Evolutionary conservation across 2,329 filamentous ascomycete species (phyloP).

Genomic region (Dendryphion nanum): DNA sequence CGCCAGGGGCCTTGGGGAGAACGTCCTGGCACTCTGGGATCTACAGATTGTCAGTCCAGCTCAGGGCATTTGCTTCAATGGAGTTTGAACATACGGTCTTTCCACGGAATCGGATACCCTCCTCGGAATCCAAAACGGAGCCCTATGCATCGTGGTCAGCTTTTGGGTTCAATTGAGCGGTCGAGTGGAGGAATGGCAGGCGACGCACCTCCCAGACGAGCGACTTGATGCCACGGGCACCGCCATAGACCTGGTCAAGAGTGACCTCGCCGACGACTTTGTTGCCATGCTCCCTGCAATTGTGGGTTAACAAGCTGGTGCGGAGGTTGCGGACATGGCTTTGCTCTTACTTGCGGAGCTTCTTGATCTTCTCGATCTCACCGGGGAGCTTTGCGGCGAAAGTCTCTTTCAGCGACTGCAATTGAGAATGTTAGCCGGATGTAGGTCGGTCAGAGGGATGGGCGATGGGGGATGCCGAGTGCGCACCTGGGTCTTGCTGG

Average conservation of each 20-base stretch:
- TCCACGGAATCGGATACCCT: constrained; percentile 99
- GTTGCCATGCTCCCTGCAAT: constrained; percentile 79
- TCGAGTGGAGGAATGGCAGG: constrained; percentile 1
- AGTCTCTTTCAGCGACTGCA: constrained; percentile 92
- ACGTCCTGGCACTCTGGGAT: constrained; percentile 98
- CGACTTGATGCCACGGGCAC: constrained; percentile 97
- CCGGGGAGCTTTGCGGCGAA: constrained; percentile 94
- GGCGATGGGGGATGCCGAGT: constrained; percentile 24
- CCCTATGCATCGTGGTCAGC: constrained; percentile 49
- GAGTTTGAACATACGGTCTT: constrained; percentile 69
- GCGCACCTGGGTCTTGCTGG: constrained; percentile 83
- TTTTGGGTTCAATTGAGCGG: constrained; percentile 1
- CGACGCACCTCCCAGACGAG: constrained; percentile 84
- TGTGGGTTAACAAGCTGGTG: constrained; percentile 26
- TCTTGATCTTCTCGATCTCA: constrained; percentile 99
- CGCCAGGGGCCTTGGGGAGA: constrained; percentile 94
- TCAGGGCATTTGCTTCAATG: too few relatives aligned
- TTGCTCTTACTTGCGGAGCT: constrained; percentile 80
- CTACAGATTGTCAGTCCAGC: constrained; percentile 36
- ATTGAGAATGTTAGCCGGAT: constrained; percentile 25
- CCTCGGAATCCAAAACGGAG: constrained; percentile 95
- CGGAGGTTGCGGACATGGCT: constrained; percentile 6
- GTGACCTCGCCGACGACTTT: constrained; percentile 98
- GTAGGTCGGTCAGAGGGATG: constrained; percentile 4
- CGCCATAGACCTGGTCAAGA: constrained; percentile 98